A percentile compares a stretch with the other conserved stretches of the same genome.
Evolutionary conservation across 352 stramenopile species (phyloP).

Genomic region (Phytophthora hibernalis): DNA sequence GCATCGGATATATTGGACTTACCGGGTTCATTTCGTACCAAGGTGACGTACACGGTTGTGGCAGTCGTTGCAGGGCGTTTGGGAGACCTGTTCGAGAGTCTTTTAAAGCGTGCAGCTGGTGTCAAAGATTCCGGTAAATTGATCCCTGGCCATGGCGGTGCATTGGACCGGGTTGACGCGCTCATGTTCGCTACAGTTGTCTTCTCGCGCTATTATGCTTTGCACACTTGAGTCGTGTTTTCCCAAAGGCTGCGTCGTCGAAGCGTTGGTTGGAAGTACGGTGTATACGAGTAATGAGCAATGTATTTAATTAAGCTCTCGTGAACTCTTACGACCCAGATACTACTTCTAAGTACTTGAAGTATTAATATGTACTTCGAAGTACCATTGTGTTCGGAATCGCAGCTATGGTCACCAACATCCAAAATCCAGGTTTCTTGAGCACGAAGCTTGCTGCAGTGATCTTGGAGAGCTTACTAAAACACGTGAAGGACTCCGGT

Average conservation of each 20-base stretch:
- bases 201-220: conserved; percentile 58
- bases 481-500: too few species aligned
- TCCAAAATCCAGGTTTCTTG: conserved; percentile 72
- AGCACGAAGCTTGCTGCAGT: too few species aligned
- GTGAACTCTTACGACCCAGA: conserved; percentile 91
- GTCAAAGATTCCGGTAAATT: conserved; percentile 95
- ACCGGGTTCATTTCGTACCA: conserved; percentile 74
- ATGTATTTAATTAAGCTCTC: conserved; percentile 81
- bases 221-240: conserved; percentile 28
- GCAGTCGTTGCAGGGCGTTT: conserved; percentile 93
- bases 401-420: conserved; percentile 76
- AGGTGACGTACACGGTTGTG: conserved; percentile 85
- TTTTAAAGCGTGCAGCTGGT: conserved; percentile 94
- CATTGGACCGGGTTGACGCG: conserved; percentile 95
- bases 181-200: conserved; percentile 90
- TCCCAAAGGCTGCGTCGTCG: too few species aligned
- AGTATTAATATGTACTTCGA: conserved; percentile 98
- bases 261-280: too few species aligned
- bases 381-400: conserved; percentile 83
- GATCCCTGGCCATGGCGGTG: conserved; percentile 94
- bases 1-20: conserved; percentile 69
- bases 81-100: conserved; percentile 95
- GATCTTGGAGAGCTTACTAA: too few species aligned
- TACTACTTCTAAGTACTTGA: too few species aligned
- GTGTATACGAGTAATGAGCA: conserved; percentile 50